phyloP scores from a whole-genome alignment of 1,284 basidiomycete species.

The Trichosporon sp. region DNA sequence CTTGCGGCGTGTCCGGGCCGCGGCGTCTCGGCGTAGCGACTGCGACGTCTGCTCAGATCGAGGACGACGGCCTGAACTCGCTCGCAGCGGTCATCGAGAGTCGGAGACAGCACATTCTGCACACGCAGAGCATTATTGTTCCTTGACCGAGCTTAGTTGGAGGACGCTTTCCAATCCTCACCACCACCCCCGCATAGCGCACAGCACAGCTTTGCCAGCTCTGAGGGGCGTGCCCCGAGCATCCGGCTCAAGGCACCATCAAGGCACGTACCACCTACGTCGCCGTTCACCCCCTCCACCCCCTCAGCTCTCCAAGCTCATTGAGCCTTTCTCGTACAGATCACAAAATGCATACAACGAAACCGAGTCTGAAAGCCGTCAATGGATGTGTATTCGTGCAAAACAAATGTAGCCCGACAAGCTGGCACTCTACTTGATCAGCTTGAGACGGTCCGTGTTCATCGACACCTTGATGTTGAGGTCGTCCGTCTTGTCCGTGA shows the following conservation, averaged over 20 bases:
- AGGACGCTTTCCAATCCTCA: too few species aligned
- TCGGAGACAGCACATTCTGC: too few species aligned
- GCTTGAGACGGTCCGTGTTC: conserved; percentile 46
- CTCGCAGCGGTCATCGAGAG: too few species aligned
- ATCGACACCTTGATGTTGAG: conserved; percentile 46
- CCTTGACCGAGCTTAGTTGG: too few species aligned
- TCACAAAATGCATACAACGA: not conserved
- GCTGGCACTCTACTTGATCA: conserved; percentile 33
- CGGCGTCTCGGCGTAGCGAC: not conserved
- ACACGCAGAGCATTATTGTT: too few species aligned
- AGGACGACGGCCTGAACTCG: not conserved
- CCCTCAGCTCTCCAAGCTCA: too few species aligned
- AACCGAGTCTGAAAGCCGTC: not conserved
- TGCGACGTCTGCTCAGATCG: not conserved
- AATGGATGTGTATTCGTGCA: not conserved
- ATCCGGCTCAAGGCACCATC: not conserved
- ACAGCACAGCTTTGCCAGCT: not conserved
- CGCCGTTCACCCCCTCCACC: not conserved
- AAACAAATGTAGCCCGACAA: not conserved
- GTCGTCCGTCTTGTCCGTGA: conserved; percentile 49
- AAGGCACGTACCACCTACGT: not conserved
- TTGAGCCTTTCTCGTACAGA: too few species aligned
- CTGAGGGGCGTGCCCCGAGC: not conserved
- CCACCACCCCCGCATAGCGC: too few species aligned
- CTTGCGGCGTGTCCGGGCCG: too few species aligned